Conservation (phyloP, 306 rosid species). For the Trifolium subterraneum region DNA sequence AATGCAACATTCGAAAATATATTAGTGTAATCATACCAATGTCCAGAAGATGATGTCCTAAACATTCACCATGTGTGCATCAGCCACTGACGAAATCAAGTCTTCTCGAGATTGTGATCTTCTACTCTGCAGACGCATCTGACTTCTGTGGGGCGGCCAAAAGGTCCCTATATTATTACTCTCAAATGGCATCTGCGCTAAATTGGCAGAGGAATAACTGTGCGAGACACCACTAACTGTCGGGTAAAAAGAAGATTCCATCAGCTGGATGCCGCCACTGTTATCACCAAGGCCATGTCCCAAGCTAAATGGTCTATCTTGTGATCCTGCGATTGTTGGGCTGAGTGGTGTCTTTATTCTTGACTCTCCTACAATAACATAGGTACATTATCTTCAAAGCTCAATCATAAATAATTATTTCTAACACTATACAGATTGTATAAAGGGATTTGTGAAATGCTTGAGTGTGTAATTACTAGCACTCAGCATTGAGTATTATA, state of each 20-base stretch:
- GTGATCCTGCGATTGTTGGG: slow-evolving; percentile 70
- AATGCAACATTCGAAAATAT: slow-evolving; percentile 41
- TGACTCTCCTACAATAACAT: slow-evolving; percentile 71
- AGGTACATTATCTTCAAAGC: slow-evolving; percentile 25
- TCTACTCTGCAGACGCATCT: slow-evolving; percentile 96
- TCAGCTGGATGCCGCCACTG: slow-evolving; percentile 68
- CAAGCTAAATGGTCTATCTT: slow-evolving; percentile 70
- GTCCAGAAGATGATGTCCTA: slow-evolving; percentile 51
- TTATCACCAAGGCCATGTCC: slow-evolving; percentile 58
- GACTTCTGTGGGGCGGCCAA: slow-evolving; percentile 84
- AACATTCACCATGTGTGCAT: slow-evolving; percentile 74
- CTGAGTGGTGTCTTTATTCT: slow-evolving; percentile 89
- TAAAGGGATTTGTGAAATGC: slow-evolving; percentile 7
- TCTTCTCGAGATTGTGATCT: slow-evolving; percentile 99
- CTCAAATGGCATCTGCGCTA: slow-evolving; percentile 85
- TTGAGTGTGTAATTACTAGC: neutral
- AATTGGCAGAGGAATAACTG: slow-evolving; percentile 84
- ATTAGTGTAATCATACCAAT: slow-evolving; percentile 53
- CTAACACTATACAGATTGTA: slow-evolving; percentile 23
- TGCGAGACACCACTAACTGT: slow-evolving; percentile 73
- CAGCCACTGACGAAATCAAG: slow-evolving; percentile 73
- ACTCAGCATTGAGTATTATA: neutral
- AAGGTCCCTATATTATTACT: slow-evolving; percentile 67
- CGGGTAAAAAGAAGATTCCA: slow-evolving; percentile 73
- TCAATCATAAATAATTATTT: slow-evolving; percentile 20